A percentile compares a stretch with the other conserved stretches of the same genome.
These are phyloP conservation scores for Dryadomyces quercus-mongolicae DNA, from an alignment of 2,329 filamentous ascomycete species.

Conservation along the genomic window DNA sequence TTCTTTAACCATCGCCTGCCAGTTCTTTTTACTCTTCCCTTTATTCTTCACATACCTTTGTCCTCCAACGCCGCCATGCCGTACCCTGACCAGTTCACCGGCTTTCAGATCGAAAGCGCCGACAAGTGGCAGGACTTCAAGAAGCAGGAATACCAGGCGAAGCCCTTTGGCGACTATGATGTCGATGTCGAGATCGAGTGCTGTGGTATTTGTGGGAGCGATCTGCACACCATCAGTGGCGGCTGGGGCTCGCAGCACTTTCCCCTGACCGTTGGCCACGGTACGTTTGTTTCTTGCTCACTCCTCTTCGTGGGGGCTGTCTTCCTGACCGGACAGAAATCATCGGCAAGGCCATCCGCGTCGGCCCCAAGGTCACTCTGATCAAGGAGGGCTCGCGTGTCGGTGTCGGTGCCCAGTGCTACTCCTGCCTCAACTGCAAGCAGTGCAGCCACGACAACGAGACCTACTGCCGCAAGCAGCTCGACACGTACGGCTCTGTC, in stretches of 20 bases:
- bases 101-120: constrained; percentile 45
- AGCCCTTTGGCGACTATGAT: constrained; percentile 78
- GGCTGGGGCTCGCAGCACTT: constrained; percentile 54
- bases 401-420: constrained; percentile 57
- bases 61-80: constrained; percentile 25
- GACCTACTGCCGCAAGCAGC: constrained; percentile 52
- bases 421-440: constrained; percentile 51
- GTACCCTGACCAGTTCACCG: constrained; percentile 47
- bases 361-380: constrained; percentile 50
- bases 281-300: constrained; percentile 21
- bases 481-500: constrained; percentile 46
- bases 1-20: background rate
- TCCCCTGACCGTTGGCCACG: constrained; percentile 56
- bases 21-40: constrained; percentile 10
- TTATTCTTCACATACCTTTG: background rate
- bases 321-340: constrained; percentile 41
- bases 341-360: constrained; percentile 54
- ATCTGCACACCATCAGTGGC: constrained; percentile 58
- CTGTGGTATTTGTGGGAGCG: constrained; percentile 65
- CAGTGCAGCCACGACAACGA: constrained; percentile 56
- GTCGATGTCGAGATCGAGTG: constrained; percentile 79
- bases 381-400: constrained; percentile 52
- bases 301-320: too few species aligned
- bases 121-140: constrained; percentile 48
- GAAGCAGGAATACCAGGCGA: constrained; percentile 67